Evolutionary conservation across 306 rosid species (phyloP).

Genomic region (Dalbergia cultrata): DNA sequence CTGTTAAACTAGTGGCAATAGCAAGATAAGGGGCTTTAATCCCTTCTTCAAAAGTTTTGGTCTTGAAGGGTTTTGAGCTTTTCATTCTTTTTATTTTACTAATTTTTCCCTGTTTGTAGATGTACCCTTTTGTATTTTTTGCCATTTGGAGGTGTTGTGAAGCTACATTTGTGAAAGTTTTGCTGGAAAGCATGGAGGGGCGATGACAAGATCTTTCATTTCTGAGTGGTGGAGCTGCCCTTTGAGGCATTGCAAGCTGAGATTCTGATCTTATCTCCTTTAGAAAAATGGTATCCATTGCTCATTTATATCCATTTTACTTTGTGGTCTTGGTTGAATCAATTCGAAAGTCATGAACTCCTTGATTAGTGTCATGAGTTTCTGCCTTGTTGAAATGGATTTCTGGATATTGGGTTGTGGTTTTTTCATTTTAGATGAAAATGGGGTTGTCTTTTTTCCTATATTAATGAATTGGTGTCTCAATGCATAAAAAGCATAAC

Average conservation of each 20-base stretch:
- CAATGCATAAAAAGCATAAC: slow-evolving; percentile 47
- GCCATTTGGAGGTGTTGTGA: slow-evolving; percentile 40
- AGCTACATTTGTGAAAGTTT: slow-evolving; percentile 38
- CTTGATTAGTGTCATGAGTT: background rate
- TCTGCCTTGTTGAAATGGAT: slow-evolving; percentile 16
- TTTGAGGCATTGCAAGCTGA: slow-evolving; percentile 51
- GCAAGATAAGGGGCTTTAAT: slow-evolving; percentile 46
- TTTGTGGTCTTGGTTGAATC: slow-evolving; percentile 34
- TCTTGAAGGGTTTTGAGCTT: slow-evolving; percentile 60
- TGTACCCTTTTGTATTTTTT: slow-evolving; percentile 34
- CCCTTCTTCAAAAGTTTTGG: slow-evolving; percentile 50
- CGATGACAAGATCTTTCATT: slow-evolving; percentile 46
- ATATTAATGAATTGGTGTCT: slow-evolving; percentile 51
- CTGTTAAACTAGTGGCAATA: slow-evolving; percentile 33
- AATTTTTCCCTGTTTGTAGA: background rate
- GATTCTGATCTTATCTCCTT: slow-evolving; percentile 64
- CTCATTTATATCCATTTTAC: slow-evolving; percentile 22
- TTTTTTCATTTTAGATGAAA: slow-evolving; percentile 14
- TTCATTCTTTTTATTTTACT: slow-evolving; percentile 38
- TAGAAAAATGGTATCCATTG: slow-evolving; percentile 63
- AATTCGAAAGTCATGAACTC: slow-evolving; percentile 46
- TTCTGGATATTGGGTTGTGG: slow-evolving; percentile 32
- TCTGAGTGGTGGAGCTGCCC: slow-evolving; percentile 48
- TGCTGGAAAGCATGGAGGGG: slow-evolving; percentile 38
- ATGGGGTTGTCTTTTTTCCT: slow-evolving; percentile 35